Evolutionary conservation across 495 filamentous ascomycete genomes (phyloP), one percentile per base, ranked within the genome.

Genomic region (Trichoderma reesei): DNA sequence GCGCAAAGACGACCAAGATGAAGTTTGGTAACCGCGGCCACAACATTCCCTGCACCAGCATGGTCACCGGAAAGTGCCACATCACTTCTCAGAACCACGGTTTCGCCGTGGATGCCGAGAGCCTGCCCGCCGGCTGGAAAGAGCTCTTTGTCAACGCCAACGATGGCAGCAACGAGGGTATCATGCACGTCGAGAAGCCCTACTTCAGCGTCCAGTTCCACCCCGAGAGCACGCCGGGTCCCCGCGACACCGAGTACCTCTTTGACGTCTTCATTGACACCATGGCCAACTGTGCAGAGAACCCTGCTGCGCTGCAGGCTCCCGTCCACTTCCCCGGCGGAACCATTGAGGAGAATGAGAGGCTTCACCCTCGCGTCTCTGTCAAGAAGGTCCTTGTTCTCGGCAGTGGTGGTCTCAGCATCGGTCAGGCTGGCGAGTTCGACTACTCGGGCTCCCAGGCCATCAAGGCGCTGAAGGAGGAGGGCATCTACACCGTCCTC

Each of bases 161-260:
- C 72, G 94, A 98, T 72, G 90, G 89, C 67, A 96, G 91, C 73
- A 98, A 98, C 73, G 94, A 98, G 76, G 94, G 94, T 76, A 96
- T 98, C 67, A 86, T 91, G 71, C 92, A 98, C 72, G 78, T 82
- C 54, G 83, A 79, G 73, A 88, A 85, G 61, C 94, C 94, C 18
- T 95, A 90, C 80, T 98, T 98, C 83, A 96, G 91, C 78, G 94
- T 98, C 26, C 94, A 98, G 74, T 98, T 98, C 80, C 94, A 98
- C 70, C 94, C 94, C 0, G 94, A 98, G 75, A 95, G 91, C 78
- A 92, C 91, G 13, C 94, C 94, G 10, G 94, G 94, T 26, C 94
- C 94, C 38, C 85, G 90, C n/a, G 94, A 98, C 69, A 98, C 94
- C 44, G 94, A 98, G 70, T 96, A 87, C 70, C 84, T 98, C 26